These are phyloP conservation scores for Penicillium roqueforti DNA, from an alignment of 495 filamentous ascomycete genomes.

Conservation along the genomic window DNA sequence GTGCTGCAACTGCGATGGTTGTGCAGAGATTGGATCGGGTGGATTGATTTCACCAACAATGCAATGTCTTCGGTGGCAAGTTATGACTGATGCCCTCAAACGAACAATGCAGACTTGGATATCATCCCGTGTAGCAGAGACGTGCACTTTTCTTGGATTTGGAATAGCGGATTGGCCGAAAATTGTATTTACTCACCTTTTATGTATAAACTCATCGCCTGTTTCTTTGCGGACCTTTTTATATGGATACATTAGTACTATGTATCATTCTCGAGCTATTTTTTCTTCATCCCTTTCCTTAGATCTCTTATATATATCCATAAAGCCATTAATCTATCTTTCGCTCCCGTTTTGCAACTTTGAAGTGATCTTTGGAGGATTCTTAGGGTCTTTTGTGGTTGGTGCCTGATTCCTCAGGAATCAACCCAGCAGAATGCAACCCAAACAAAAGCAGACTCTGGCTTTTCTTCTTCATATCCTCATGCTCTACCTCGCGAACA, in stretches of 20 bases:
- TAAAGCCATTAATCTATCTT: background rate
- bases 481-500: background rate
- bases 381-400: background rate
- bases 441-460: background rate
- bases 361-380: background rate
- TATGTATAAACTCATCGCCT: background rate
- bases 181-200: background rate
- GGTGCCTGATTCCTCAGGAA: slow-evolving; percentile 4
- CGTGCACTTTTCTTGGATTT: background rate
- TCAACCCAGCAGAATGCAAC: slow-evolving; percentile 1
- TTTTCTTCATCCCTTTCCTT: background rate
- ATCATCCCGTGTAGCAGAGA: background rate
- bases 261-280: background rate
- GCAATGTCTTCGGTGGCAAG: background rate
- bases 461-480: background rate
- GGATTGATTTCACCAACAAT: slow-evolving; percentile 23
- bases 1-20: slow-evolving; percentile 86
- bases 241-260: background rate
- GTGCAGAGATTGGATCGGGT: slow-evolving; percentile 79
- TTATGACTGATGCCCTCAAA: slow-evolving; percentile 22
- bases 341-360: background rate
- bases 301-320: background rate
- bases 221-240: background rate
- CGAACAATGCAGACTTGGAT: background rate
- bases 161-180: background rate